Percentiles rank a stretch among this genome's conserved stretches.
Evolutionary conservation across 1,284 basidiomycete genomes (phyloP).

Genomic region (Ceratobasidium sp.): DNA sequence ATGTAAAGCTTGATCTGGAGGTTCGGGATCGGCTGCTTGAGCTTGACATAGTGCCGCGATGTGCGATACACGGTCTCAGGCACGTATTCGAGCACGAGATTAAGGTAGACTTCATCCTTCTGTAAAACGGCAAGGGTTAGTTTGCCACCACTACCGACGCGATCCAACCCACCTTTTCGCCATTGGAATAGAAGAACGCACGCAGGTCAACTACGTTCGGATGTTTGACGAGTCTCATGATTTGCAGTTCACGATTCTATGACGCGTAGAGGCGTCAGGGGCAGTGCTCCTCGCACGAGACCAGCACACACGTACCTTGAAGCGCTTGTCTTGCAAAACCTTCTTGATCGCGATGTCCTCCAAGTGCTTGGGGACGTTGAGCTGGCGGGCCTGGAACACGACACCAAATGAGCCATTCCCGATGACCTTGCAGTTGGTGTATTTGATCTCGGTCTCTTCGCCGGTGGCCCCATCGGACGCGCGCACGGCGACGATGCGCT

Average conservation of each 20-base stretch:
- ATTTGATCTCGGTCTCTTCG: constrained; percentile 86
- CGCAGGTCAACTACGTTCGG: constrained; percentile 98
- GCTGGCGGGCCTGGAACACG: constrained; percentile 88
- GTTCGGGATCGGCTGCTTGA: constrained; percentile 99
- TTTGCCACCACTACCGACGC: constrained; percentile 12
- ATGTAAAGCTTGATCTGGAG: constrained; percentile 98
- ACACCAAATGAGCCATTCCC: constrained; percentile 99
- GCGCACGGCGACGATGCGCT: constrained; percentile 92
- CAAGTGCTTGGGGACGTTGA: constrained; percentile 64
- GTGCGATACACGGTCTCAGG: constrained; percentile 99
- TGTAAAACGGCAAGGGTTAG: constrained; percentile 50
- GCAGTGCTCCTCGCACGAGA: constrained; percentile 40
- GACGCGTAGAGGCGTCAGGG: constrained; percentile 40
- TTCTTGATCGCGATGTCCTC: constrained; percentile 99
- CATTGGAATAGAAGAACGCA: constrained; percentile 99
- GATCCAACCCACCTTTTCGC: constrained; percentile 84
- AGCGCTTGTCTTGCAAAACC: constrained; percentile 99
- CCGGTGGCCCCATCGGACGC: constrained; percentile 95
- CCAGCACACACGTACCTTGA: constrained; percentile 79
- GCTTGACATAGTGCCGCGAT: constrained; percentile 97
- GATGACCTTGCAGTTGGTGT: constrained; percentile 98
- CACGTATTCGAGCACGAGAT: constrained; percentile 98
- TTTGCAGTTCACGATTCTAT: constrained; percentile 98
- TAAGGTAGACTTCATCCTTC: constrained; percentile 99
- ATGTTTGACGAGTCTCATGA: constrained; percentile 97